These are phyloP conservation scores for Irpex lacteus DNA, from an alignment of 1,284 basidiomycete species.

Conservation along the genomic window DNA sequence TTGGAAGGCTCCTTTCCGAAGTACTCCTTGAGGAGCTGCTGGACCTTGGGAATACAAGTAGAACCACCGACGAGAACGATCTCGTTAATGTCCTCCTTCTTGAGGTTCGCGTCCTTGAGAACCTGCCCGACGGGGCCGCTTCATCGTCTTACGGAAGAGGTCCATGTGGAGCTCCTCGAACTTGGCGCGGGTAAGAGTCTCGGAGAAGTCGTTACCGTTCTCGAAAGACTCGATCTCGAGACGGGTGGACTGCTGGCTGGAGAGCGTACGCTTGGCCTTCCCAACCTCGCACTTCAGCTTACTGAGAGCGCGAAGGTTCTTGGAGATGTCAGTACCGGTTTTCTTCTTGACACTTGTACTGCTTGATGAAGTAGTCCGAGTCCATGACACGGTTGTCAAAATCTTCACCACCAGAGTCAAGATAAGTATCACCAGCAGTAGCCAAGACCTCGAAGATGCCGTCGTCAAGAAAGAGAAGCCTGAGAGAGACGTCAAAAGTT, in stretches of 20 bases:
- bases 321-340: constrained; percentile 84
- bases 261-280: constrained; percentile 98
- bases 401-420: constrained; percentile 99
- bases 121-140: constrained; percentile 99
- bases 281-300: constrained; percentile 99
- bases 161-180: constrained; percentile 99
- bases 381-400: constrained; percentile 97
- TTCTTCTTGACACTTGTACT: constrained; percentile 98
- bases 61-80: constrained; percentile 94
- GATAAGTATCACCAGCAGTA: constrained; percentile 97
- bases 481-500: constrained; percentile 90
- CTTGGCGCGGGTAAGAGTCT: constrained; percentile 96
- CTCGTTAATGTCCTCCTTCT: constrained; percentile 97
- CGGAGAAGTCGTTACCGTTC: constrained; percentile 94
- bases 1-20: constrained; percentile 81
- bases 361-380: constrained; percentile 89
- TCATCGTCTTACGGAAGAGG: constrained; percentile 98
- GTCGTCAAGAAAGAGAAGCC: constrained; percentile 96
- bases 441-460: constrained; percentile 98
- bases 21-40: constrained; percentile 93
- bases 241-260: constrained; percentile 68
- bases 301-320: constrained; percentile 89
- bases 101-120: constrained; percentile 94
- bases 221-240: constrained; percentile 87
- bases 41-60: constrained; percentile 98